Evolutionary conservation across 352 stramenopile species (phyloP).

Genomic region (Phytophthora rubi): DNA sequence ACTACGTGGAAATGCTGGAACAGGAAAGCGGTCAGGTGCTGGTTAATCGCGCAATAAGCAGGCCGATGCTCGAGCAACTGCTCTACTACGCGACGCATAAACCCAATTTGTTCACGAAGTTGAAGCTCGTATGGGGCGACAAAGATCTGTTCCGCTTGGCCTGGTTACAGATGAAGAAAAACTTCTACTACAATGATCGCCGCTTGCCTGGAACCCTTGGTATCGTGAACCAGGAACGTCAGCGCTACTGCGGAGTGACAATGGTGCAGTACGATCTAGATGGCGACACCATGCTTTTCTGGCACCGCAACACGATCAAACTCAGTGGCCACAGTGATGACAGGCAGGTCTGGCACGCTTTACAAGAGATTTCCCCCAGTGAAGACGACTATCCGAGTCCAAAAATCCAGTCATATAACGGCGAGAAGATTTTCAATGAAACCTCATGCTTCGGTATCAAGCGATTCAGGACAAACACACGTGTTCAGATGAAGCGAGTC

Average conservation of each 20-base stretch:
- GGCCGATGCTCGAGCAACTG: conserved; percentile 47
- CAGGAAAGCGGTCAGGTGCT: conserved; percentile 64
- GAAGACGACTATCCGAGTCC: conserved; percentile 31
- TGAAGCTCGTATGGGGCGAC: conserved; percentile 62
- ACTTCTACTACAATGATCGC: conserved; percentile 48
- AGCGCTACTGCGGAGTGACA: conserved; percentile 53
- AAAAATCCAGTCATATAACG: conserved; percentile 64
- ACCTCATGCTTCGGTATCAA: conserved; percentile 76
- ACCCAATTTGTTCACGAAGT: conserved; percentile 53
- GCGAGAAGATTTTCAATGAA: conserved; percentile 66
- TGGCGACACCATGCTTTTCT: conserved; percentile 47
- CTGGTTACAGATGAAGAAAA: conserved; percentile 43
- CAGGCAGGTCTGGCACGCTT: conserved; percentile 45
- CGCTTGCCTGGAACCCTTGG: conserved; percentile 50
- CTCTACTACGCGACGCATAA: conserved; percentile 54
- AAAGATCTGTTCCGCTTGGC: conserved; percentile 66
- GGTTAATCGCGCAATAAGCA: conserved; percentile 40
- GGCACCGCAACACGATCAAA: conserved; percentile 70
- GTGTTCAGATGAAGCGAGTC: conserved; percentile 36
- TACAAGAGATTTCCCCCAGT: conserved; percentile 53
- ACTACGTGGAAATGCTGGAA: conserved; percentile 56
- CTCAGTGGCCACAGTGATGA: conserved; percentile 47
- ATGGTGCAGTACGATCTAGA: conserved; percentile 61
- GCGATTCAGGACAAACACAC: conserved; percentile 40
- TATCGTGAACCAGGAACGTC: conserved; percentile 40